Base-by-base conservation (phyloP, 352 stramenopile genomes). In the Discostella stelligera region DNA sequence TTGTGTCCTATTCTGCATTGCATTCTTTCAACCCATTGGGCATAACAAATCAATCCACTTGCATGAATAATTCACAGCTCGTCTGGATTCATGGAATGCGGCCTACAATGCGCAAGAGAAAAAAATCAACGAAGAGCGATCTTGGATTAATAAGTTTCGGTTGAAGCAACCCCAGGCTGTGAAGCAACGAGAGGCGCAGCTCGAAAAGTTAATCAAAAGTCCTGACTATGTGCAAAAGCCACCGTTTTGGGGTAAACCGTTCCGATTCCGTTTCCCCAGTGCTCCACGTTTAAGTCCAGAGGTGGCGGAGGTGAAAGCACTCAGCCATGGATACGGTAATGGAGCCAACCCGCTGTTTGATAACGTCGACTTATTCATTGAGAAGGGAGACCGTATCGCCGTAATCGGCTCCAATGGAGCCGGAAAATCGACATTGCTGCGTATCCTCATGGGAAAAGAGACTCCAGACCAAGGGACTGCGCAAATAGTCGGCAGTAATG, bases 351-450 rank as follows among this genome's bases (percentile, higher is more conserved):
- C 73, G 11, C 78, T 99, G 41, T 98, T 99, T 81, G 82, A 95
- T 23, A 91, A 98, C 74, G 84, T 97, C 23, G 96, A 95, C 46
- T 95, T 99, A 55, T 93, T 96, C 60, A 94, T 99, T 49, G 91
- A 96, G 14, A 96, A 97, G 63, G 95, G 97, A 30, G 94, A 98
- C 64, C 95, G 97, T 60, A 97, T 99, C 25, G 97, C 96, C 21
- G 95, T 99, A 56, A 91, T 99, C n/a, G 97, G 97, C 25, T 92
- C 95, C 25, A 99, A 99, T 86, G 97, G 97, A 55, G 96, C 94
- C 53, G 97, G 97, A 30, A 99, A 99, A 83, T 96, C 86, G 55
- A 99, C 97, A 27, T 86, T 99, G 2, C 94, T 99, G 49, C 96
- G 97, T 66, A 92, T 99, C 60, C 88, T 99, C 48, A 90, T 97